Percentiles rank a stretch among this genome's conserved stretches.
These are phyloP conservation scores for Trichosporon coremiiforme DNA, from an alignment of 1,284 basidiomycete species.

Conservation along the genomic window DNA sequence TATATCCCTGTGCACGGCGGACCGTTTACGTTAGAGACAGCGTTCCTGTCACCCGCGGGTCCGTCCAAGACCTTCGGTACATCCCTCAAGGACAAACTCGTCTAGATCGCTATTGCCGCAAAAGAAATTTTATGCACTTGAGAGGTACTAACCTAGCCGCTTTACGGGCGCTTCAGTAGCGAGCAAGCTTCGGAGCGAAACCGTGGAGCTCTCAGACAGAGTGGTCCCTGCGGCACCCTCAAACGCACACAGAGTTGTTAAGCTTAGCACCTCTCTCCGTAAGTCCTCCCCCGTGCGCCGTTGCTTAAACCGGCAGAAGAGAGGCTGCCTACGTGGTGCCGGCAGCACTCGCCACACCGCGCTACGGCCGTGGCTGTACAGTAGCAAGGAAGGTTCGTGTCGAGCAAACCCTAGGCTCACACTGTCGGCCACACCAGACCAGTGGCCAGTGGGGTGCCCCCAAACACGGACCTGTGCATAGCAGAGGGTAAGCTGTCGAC, in stretches of 20 bases:
- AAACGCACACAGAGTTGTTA: conserved; percentile 4
- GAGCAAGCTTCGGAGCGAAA: neutral
- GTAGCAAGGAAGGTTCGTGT: neutral
- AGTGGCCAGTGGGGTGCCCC: neutral
- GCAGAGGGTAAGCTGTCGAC: neutral
- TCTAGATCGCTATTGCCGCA: neutral
- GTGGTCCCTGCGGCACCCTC: neutral
- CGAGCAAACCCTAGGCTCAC: neutral
- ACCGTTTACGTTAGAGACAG: neutral
- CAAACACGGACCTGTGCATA: conserved; percentile 6
- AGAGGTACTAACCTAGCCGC: neutral
- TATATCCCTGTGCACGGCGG: neutral
- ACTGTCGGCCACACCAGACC: neutral
- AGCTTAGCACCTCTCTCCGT: neutral
- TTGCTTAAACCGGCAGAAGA: neutral
- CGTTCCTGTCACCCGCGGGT: conserved; percentile 17
- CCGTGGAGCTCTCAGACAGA: neutral
- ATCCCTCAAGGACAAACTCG: neutral
- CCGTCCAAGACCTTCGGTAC: neutral
- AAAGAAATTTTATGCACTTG: neutral
- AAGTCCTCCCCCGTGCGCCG: neutral
- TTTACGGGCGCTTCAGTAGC: neutral
- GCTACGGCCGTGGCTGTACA: neutral
- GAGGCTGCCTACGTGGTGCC: neutral
- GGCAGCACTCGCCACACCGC: too few species aligned